Evolutionary conservation across 1,284 basidiomycete genomes (phyloP), one percentile per base, ranked within the genome.

Genomic region (Moesziomyces sp.): DNA sequence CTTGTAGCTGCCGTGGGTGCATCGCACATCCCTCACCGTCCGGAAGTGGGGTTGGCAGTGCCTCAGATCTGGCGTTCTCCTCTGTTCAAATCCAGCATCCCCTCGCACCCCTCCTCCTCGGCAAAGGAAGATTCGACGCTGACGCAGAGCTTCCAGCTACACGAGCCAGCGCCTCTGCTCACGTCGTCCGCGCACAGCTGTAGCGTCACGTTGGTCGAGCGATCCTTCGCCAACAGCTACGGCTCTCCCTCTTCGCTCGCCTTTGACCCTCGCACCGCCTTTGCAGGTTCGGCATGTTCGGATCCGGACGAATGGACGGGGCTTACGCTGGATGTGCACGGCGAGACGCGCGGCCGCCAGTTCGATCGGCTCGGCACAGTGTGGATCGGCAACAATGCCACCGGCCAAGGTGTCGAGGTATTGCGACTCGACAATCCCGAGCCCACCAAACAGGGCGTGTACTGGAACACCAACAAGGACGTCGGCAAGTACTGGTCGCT

Each of bases 381-480:
- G 18, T 66, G 58, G 55, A 38, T 77, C 1, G 74, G 71, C 11
- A 64, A 70, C 61, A 45, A 56, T 8, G 1, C 16, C 5, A 58
- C 64, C 1, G 68, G 72, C 3, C 69, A 72, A 21, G 71, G 75
- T 3, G 66, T 77, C 3, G 78, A 80, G 52, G 59, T 79, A 5
- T 57, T 76, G 51, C n/a, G 78, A 4, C 58, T 73, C 14, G 77
- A 79, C 59, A 80, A 77, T 49, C 61, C 77, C 0, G 75, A 79
- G 50, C 77, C 78, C 3, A 77, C 66, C 5, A n/a, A 45, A n/a
- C 38, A 24, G 5, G 74, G 76, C 28, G 59, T 74, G 8, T 59
- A 53, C 13, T 80, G 78, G 78, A 24, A 54, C 1, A 67, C 67
- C 21, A 51, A 38, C 8, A 77, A 76, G 58, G 74, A 78, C 21